Percentiles rank a stretch among this genome's conserved stretches.
These are phyloP conservation scores for Jatropha multifida DNA, from an alignment of 441 rosid species.

Conservation along the genomic window DNA sequence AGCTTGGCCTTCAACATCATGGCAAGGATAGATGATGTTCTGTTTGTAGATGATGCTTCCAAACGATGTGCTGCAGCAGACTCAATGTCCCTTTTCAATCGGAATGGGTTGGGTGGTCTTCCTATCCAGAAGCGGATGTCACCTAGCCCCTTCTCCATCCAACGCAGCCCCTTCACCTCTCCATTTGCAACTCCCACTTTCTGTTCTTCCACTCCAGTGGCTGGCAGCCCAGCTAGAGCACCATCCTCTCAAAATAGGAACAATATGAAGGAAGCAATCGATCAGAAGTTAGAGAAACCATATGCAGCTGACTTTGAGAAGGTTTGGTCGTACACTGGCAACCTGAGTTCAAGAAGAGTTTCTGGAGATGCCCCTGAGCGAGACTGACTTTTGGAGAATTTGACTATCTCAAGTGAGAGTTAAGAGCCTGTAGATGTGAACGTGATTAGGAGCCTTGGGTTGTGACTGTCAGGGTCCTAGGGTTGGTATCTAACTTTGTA, in stretches of 20 bases:
- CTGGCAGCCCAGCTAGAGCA: constrained; percentile 69
- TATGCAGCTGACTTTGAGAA: constrained; percentile 51
- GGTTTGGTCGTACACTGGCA: constrained; percentile 77
- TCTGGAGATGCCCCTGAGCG: constrained; percentile 80
- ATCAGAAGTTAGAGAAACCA: constrained; percentile 37
- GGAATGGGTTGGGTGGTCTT: constrained; percentile 55
- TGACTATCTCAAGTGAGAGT: not conserved
- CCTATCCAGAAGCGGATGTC: constrained; percentile 73
- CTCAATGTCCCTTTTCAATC: constrained; percentile 58
- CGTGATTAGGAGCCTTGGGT: not conserved
- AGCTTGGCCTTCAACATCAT: constrained; percentile 94
- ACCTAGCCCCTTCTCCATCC: constrained; percentile 69
- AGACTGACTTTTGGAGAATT: constrained; percentile 41
- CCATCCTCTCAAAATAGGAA: constrained; percentile 41
- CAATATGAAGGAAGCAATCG: constrained; percentile 37
- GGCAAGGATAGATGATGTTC: constrained; percentile 93
- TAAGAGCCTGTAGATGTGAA: not conserved
- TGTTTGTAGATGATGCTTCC: constrained; percentile 75
- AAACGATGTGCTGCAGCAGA: constrained; percentile 57
- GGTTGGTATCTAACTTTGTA: constrained; percentile 33
- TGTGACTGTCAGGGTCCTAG: constrained; percentile 14
- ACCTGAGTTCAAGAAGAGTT: constrained; percentile 61
- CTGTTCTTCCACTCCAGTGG: constrained; percentile 54
- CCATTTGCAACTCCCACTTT: constrained; percentile 74
- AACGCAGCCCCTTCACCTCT: constrained; percentile 61